Conservation (phyloP, 2,329 filamentous ascomycete species). For the Microcera coccophila region DNA sequence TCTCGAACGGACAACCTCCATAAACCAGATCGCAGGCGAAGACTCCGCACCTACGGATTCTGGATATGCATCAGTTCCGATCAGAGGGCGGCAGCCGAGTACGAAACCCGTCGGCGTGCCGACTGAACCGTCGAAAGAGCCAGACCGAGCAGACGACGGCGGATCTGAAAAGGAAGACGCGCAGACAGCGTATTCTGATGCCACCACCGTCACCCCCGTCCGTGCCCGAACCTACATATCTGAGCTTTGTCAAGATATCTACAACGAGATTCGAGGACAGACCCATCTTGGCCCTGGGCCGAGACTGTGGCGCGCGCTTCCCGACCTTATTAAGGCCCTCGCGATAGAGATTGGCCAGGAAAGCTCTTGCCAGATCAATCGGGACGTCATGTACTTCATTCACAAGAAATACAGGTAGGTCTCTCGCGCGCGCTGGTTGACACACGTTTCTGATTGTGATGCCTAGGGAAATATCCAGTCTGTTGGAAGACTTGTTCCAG, state of each 20-base stretch:
- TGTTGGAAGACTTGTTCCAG: neutral
- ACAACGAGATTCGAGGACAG: neutral
- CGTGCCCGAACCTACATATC: neutral
- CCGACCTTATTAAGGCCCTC: slow-evolving; percentile 1
- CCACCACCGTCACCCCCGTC: neutral
- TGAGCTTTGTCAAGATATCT: slow-evolving; percentile 2
- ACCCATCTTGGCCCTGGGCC: neutral
- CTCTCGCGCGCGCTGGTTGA: too few species aligned
- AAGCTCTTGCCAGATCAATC: neutral
- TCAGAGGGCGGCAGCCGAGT: too few species aligned
- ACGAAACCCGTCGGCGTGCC: neutral
- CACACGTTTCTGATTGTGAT: neutral
- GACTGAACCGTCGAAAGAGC: neutral
- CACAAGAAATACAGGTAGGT: neutral
- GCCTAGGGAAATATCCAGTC: neutral
- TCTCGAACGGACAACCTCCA: too few species aligned
- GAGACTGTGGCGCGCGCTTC: neutral
- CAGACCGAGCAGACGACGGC: neutral
- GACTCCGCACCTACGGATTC: neutral
- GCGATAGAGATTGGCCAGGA: neutral
- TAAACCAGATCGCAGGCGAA: neutral
- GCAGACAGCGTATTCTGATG: neutral
- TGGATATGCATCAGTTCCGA: neutral
- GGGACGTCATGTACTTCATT: neutral
- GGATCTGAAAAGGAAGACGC: neutral